Conservation (phyloP, 108 stramenopile species). For the Chaetoceros muelleri region DNA sequence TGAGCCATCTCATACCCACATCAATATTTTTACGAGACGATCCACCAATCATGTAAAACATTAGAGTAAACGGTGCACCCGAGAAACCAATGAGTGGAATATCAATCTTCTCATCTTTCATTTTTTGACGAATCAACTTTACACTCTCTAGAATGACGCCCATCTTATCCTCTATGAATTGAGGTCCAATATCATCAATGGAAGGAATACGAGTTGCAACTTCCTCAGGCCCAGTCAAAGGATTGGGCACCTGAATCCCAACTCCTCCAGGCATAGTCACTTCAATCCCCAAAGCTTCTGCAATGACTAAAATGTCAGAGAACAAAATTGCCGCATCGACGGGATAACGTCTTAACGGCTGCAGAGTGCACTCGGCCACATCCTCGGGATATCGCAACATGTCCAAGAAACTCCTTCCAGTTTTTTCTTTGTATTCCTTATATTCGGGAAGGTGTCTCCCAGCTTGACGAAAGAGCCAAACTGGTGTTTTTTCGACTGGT, state of each 20-base stretch:
- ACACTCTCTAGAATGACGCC: slow-evolving; percentile 82
- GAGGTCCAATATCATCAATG: slow-evolving; percentile 34
- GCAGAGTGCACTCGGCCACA: slow-evolving; percentile 92
- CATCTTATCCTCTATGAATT: slow-evolving; percentile 64
- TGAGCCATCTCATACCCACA: slow-evolving; percentile 73
- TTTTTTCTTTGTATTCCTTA: slow-evolving; percentile 68
- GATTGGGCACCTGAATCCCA: slow-evolving; percentile 85
- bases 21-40: slow-evolving; percentile 82
- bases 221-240: slow-evolving; percentile 65
- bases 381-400: slow-evolving; percentile 77
- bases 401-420: slow-evolving; percentile 83
- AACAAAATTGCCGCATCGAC: slow-evolving; percentile 94
- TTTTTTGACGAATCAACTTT: slow-evolving; percentile 58
- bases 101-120: slow-evolving; percentile 60
- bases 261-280: slow-evolving; percentile 95
- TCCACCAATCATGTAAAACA: slow-evolving; percentile 96
- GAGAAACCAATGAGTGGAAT: slow-evolving; percentile 92
- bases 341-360: slow-evolving; percentile 85
- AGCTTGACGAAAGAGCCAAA: slow-evolving; percentile 94
- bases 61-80: slow-evolving; percentile 91
- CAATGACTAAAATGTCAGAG: slow-evolving; percentile 91
- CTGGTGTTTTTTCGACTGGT: slow-evolving; percentile 65
- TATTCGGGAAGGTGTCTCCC: slow-evolving; percentile 94
- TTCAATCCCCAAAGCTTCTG: slow-evolving; percentile 75
- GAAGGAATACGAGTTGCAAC: slow-evolving; percentile 61